Evolutionary conservation across 768 basidiomycete genomes (phyloP).

Genomic region (Fomitopsis serialis): DNA sequence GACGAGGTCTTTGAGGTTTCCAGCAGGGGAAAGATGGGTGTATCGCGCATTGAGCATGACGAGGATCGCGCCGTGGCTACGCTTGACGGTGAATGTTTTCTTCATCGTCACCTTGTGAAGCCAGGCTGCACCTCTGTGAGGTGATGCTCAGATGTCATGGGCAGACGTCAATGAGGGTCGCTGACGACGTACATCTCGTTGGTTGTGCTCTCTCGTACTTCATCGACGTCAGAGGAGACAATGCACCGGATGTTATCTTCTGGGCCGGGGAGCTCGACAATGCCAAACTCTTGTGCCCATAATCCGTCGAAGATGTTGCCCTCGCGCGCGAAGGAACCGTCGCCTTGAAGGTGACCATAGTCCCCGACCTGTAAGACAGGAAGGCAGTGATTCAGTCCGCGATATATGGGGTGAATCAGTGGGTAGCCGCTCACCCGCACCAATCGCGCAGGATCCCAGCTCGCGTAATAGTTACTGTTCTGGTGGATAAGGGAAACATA

Average conservation of each 20-base stretch:
- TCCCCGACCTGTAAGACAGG: neutral
- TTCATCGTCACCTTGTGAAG: neutral
- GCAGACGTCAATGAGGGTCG: neutral
- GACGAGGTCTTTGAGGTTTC: neutral
- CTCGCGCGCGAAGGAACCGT: neutral
- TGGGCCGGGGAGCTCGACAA: neutral
- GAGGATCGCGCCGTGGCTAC: neutral
- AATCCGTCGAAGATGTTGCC: constrained; percentile 5
- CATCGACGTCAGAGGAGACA: neutral
- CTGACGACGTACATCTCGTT: neutral
- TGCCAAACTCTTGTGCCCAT: neutral
- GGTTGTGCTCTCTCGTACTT: neutral
- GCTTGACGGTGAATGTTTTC: neutral
- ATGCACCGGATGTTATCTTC: neutral
- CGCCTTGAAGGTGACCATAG: constrained; percentile 3
- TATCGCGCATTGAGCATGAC: neutral
- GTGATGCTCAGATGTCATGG: neutral
- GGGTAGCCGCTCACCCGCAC: neutral
- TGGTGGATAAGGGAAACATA: neutral
- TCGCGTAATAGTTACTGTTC: constrained; percentile 3
- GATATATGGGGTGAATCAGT: neutral
- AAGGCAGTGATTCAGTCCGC: neutral
- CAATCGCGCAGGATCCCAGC: constrained; percentile 1
- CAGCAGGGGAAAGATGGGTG: neutral
- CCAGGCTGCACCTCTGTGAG: neutral